phyloP scores from a whole-genome alignment of 345 rosid genomes.

The Euclidium syriacum region DNA sequence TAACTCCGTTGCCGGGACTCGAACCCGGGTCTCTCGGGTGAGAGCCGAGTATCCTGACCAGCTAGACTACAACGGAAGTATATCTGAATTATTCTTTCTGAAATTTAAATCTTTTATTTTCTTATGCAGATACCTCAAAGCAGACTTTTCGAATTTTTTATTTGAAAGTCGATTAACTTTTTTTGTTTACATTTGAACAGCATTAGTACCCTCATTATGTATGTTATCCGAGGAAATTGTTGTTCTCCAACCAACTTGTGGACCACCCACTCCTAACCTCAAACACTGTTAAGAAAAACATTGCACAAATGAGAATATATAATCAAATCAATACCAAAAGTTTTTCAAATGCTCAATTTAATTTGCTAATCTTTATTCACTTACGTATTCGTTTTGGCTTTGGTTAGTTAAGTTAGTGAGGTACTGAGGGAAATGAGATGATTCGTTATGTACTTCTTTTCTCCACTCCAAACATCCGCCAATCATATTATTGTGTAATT shows the following conservation, averaged over 20 bases:
- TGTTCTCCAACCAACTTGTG: conserved; percentile 1
- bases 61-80: conserved; percentile 42
- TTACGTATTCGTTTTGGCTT: conserved; percentile 30
- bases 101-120: too few relatives aligned
- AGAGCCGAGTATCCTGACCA: conserved; percentile 74
- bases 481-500: conserved; percentile 16
- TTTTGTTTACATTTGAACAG: too few relatives aligned
- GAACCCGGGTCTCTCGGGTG: conserved; percentile 69
- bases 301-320: background rate
- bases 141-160: background rate
- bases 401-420: conserved; percentile 18
- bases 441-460: conserved; percentile 3
- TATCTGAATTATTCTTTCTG: too few relatives aligned
- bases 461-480: conserved; percentile 1
- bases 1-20: conserved; percentile 58
- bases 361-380: conserved; percentile 14
- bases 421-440: too few relatives aligned
- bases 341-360: background rate
- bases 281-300: background rate
- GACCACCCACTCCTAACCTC: conserved; percentile 2
- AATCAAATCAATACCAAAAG: background rate
- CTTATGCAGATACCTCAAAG: background rate
- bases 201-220: background rate
- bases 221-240: background rate
- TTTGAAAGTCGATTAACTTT: too few relatives aligned